These are phyloP conservation scores for Lentinula detonsa DNA, from an alignment of 768 basidiomycete genomes.

Conservation along the genomic window DNA sequence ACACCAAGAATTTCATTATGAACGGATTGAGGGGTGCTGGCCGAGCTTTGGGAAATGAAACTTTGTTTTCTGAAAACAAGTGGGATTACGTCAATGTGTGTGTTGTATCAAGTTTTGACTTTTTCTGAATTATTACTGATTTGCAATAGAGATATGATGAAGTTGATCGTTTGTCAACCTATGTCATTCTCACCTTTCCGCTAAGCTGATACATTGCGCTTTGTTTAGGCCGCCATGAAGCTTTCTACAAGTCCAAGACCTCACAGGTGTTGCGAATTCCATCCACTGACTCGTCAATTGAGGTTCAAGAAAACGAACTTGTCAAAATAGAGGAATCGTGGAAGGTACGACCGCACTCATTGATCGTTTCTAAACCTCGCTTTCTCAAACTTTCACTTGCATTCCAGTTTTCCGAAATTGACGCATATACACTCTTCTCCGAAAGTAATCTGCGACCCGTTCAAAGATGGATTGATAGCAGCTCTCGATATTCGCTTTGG, in stretches of 20 bases:
- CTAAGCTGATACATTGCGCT: neutral
- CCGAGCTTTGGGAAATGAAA: slow-evolving; percentile 58
- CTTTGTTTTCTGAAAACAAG: slow-evolving; percentile 54
- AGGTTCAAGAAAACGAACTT: slow-evolving; percentile 66
- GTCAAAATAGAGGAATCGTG: slow-evolving; percentile 83
- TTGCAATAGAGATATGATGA: slow-evolving; percentile 15
- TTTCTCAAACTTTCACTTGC: too few species aligned
- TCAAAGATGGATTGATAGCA: slow-evolving; percentile 77
- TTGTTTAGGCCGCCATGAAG: slow-evolving; percentile 72
- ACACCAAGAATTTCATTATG: slow-evolving; percentile 76
- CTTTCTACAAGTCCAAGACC: slow-evolving; percentile 67
- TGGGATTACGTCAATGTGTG: slow-evolving; percentile 77
- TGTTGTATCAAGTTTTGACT: neutral
- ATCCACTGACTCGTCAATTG: slow-evolving; percentile 31
- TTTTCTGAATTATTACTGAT: neutral
- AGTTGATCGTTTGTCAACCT: neutral
- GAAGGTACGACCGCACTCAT: slow-evolving; percentile 52
- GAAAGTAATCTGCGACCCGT: slow-evolving; percentile 77
- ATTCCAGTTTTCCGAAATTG: slow-evolving; percentile 69
- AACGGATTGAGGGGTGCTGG: slow-evolving; percentile 76
- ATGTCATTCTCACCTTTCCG: neutral
- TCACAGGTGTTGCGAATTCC: slow-evolving; percentile 55
- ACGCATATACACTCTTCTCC: slow-evolving; percentile 65
- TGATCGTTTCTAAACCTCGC: too few species aligned
- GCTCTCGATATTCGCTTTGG: slow-evolving; percentile 77